phyloP scores from a whole-genome alignment of 1,284 basidiomycete genomes.

The Tetrapyrgos nigripes region DNA sequence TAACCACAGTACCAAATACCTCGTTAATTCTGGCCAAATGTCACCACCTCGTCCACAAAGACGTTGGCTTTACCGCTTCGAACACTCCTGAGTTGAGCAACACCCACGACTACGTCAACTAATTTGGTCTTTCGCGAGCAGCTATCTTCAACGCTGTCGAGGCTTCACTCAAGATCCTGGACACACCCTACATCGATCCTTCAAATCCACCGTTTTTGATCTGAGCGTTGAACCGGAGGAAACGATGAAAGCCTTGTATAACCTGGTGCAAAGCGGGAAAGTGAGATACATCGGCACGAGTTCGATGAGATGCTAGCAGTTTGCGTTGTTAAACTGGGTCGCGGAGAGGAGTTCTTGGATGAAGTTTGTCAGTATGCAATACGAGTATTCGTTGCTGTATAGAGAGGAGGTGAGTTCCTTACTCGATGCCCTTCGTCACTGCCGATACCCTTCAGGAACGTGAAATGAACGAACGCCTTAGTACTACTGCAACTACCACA shows the following conservation, averaged over 20 bases:
- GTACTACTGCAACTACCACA: slow-evolving; percentile 52
- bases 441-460: slow-evolving; percentile 40
- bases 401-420: slow-evolving; percentile 10
- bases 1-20: slow-evolving; percentile 54
- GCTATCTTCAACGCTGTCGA: slow-evolving; percentile 53
- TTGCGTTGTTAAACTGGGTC: slow-evolving; percentile 47
- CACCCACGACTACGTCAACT: slow-evolving; percentile 46
- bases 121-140: slow-evolving; percentile 46
- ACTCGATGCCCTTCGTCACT: slow-evolving; percentile 23
- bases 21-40: slow-evolving; percentile 55
- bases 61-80: background rate
- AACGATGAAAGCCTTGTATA: slow-evolving; percentile 53
- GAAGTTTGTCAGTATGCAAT: slow-evolving; percentile 17
- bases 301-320: slow-evolving; percentile 41
- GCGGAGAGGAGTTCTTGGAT: slow-evolving; percentile 11
- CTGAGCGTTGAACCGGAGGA: slow-evolving; percentile 40
- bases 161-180: slow-evolving; percentile 46
- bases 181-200: slow-evolving; percentile 53
- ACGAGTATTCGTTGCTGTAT: slow-evolving; percentile 20
- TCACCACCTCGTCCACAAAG: slow-evolving; percentile 20
- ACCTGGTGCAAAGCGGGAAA: slow-evolving; percentile 47
- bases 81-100: slow-evolving; percentile 17
- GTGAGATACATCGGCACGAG: slow-evolving; percentile 51
- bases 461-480: slow-evolving; percentile 54
- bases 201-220: slow-evolving; percentile 50